Percentiles rank a stretch among this genome's conserved stretches.
Evolutionary conservation across 148 eudicot genomes (phyloP).

Genomic region (Nepenthes gracilis): DNA sequence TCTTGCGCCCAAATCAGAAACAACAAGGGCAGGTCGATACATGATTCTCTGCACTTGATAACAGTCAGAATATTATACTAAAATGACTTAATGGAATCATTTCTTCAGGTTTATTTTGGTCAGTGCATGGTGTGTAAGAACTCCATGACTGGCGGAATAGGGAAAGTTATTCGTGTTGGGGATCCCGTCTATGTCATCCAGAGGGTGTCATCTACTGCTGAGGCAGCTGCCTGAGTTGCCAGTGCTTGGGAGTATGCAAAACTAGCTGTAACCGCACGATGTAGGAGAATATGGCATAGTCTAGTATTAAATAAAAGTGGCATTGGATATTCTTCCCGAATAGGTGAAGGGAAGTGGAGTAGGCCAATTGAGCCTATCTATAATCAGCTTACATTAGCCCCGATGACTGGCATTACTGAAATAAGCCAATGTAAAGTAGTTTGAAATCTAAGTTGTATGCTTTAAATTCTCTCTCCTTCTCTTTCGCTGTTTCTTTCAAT

Average conservation of each 20-base stretch:
- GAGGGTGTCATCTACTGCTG: conserved; percentile 40
- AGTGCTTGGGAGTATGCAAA: background rate
- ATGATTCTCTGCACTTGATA: background rate
- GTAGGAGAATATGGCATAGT: background rate
- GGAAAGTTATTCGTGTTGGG: conserved; percentile 49
- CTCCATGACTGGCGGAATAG: conserved; percentile 27
- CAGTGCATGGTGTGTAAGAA: conserved; percentile 72
- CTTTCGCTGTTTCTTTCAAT: too few relatives aligned
- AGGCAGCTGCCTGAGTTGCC: conserved; percentile 48
- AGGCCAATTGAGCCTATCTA: too few relatives aligned
- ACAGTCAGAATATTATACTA: background rate
- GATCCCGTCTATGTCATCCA: conserved; percentile 52
- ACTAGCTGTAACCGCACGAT: background rate
- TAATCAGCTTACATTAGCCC: too few relatives aligned
- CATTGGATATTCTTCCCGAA: too few relatives aligned
- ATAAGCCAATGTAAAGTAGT: too few relatives aligned
- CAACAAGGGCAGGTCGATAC: conserved; percentile 50
- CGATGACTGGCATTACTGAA: too few relatives aligned
- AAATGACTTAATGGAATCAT: background rate
- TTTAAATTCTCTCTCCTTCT: too few relatives aligned
- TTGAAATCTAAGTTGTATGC: too few relatives aligned
- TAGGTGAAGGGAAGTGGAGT: too few relatives aligned
- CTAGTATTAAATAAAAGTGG: background rate
- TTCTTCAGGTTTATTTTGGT: conserved; percentile 68
- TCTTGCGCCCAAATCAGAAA: conserved; percentile 50